Conservation (phyloP, 305 asterid species). For the Solanum aculeatissimum region DNA sequence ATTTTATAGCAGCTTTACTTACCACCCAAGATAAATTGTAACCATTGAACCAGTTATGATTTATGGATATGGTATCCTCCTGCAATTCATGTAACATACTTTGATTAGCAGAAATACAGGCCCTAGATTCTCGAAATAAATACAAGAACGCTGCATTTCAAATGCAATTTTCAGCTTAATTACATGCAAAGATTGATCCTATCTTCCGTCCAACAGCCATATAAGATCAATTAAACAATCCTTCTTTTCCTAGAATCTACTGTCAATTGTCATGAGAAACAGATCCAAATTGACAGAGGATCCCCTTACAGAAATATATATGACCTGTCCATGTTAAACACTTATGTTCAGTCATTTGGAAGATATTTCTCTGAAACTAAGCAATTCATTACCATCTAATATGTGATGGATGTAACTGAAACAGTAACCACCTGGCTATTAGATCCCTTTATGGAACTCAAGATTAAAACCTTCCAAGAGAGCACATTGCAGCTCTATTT, state of each 20-base stretch:
- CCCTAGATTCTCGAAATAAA: neutral
- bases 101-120: neutral
- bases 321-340: neutral
- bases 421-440: neutral
- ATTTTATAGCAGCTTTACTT: constrained; percentile 12
- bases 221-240: neutral
- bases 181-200: neutral
- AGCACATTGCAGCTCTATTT: neutral
- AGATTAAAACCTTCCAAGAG: neutral
- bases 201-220: neutral
- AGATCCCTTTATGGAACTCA: neutral
- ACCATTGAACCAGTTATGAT: constrained; percentile 96
- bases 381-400: neutral
- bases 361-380: neutral
- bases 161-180: neutral
- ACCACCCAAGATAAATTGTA: constrained; percentile 82
- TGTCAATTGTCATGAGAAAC: neutral
- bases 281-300: neutral
- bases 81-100: constrained; percentile 20
- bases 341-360: neutral
- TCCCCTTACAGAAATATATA: neutral
- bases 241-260: neutral
- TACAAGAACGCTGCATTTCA: neutral
- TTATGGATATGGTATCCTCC: constrained; percentile 93
- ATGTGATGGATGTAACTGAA: neutral